phyloP scores from a whole-genome alignment of 371 early-diverging fungal species.

The Massospora cicadina region DNA sequence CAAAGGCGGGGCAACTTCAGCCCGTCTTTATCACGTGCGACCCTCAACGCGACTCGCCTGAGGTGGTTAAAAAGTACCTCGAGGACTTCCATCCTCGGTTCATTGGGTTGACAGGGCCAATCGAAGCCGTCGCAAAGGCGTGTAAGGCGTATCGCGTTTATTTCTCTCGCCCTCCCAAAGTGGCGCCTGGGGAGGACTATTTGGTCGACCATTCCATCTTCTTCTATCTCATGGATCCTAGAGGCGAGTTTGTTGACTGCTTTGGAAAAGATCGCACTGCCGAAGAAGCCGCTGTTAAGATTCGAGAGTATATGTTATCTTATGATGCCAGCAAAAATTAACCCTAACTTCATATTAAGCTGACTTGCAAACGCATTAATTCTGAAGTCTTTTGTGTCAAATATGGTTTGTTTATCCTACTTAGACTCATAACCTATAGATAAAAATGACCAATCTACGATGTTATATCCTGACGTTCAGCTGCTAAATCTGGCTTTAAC shows the following conservation, averaged over 20 bases:
- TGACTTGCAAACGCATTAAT: no score
- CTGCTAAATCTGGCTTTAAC: no score
- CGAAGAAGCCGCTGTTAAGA: slow-evolving; percentile 32
- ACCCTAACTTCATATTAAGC: no score
- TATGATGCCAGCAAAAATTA: no score
- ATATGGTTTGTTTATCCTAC: no score
- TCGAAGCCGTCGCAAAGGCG: slow-evolving; percentile 59
- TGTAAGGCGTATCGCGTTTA: slow-evolving; percentile 91
- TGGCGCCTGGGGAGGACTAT: slow-evolving; percentile 77
- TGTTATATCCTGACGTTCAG: no score
- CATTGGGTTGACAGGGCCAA: slow-evolving; percentile 78
- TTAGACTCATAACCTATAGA: no score
- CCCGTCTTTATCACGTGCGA: slow-evolving; percentile 96
- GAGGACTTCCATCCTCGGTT: slow-evolving; percentile 82
- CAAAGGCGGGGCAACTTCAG: slow-evolving; percentile 30
- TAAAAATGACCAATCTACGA: no score
- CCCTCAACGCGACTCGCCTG: slow-evolving; percentile 79
- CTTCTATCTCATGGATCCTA: slow-evolving; percentile 87
- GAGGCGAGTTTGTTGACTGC: slow-evolving; percentile 77
- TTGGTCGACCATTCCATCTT: slow-evolving; percentile 96
- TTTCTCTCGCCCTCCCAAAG: slow-evolving; percentile 68
- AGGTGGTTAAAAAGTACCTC: slow-evolving; percentile 71
- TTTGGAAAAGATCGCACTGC: slow-evolving; percentile 65
- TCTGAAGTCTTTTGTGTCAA: no score
- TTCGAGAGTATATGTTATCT: slow-evolving; percentile 29